Base-by-base conservation (phyloP, 441 rosid species). In the Jatropha podagrica region DNA sequence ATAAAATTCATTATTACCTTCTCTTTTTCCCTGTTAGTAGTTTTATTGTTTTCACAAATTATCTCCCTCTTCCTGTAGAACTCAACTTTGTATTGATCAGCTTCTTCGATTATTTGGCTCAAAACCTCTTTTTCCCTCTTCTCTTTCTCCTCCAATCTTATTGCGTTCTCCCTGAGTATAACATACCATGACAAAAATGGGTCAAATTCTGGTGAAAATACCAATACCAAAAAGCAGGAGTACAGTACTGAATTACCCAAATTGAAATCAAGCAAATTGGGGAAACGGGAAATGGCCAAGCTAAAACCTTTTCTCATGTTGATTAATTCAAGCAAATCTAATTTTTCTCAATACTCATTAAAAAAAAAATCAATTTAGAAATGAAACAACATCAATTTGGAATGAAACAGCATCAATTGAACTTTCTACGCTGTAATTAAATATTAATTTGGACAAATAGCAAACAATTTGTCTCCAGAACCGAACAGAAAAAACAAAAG, bases 101-200 rank as follows among this genome's bases (percentile, higher is more conserved):
- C 95, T 79, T 89, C 94, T 65, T 90, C 88, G 17, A 90, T 75
- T 61, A 91, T 91, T 73, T 85, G 87, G 69, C 76, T 86, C 82
- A 84, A 41, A 76, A 80, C 11, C 82, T 87, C 95, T 65, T 84
- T 91, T 73, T 93, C 98, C 73, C 37, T 88, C 89, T 86, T 89
- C 89, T 90, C 96, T 83, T 91, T 91, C 84, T 89, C 92, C 83
- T 89, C 98, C 83, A 90, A 77, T 23, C 64, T 84, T 62, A 86
- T 78, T 1, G 88, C 94, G 78, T 91, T 93, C 76, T 86, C 81
- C 75, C 98, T 93, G 69, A 18, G 65, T 23, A 65, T 23, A 75
- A 73, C 46, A 42, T 4, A 42, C 46, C 46, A 23, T 7, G 52
- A 41, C 13, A 41, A 4, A 40, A 48, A 58, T 49, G 18, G 60